A percentile compares a stretch with the other conserved stretches of the same genome.
Evolutionary conservation across 1,139 yeast species (phyloP).

Genomic region (Pneumocystis carinii): DNA sequence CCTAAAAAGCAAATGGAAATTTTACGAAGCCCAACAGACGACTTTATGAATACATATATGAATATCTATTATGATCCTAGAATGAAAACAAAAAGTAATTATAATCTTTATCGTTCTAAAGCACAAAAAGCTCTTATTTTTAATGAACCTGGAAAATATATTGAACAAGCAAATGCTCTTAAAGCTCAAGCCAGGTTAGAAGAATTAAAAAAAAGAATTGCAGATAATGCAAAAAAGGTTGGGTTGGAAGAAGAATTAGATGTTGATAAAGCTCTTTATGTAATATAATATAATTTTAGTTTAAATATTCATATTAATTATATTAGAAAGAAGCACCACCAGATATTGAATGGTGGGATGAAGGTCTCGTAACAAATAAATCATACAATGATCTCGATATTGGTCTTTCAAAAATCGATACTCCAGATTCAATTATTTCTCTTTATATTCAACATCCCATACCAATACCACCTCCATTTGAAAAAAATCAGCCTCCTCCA

Average conservation of each 20-base stretch:
- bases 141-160: constrained; percentile 47
- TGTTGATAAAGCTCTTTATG: constrained; percentile 16
- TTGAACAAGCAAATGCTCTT: constrained; percentile 39
- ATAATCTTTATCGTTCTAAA: constrained; percentile 22
- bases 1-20: constrained; percentile 10
- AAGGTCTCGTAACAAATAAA: constrained; percentile 29
- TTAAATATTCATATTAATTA: not conserved
- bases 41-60: constrained; percentile 12
- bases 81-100: constrained; percentile 12
- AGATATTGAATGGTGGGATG: constrained; percentile 72
- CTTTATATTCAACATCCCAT: constrained; percentile 70
- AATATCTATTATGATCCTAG: constrained; percentile 51
- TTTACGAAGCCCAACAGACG: constrained; percentile 14
- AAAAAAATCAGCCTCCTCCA: constrained; percentile 35
- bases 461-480: constrained; percentile 39
- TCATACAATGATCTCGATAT: constrained; percentile 19
- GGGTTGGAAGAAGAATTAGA: constrained; percentile 17
- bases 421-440: constrained; percentile 39
- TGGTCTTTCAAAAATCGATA: constrained; percentile 21
- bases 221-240: constrained; percentile 16
- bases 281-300: constrained; percentile 3
- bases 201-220: constrained; percentile 22
- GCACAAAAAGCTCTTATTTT: constrained; percentile 31
- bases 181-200: constrained; percentile 31
- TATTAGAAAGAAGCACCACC: constrained; percentile 42